Evolutionary conservation across 805 yeast species (phyloP), one percentile per base, ranked within the genome.

Genomic region (Lipomyces oligophaga): DNA sequence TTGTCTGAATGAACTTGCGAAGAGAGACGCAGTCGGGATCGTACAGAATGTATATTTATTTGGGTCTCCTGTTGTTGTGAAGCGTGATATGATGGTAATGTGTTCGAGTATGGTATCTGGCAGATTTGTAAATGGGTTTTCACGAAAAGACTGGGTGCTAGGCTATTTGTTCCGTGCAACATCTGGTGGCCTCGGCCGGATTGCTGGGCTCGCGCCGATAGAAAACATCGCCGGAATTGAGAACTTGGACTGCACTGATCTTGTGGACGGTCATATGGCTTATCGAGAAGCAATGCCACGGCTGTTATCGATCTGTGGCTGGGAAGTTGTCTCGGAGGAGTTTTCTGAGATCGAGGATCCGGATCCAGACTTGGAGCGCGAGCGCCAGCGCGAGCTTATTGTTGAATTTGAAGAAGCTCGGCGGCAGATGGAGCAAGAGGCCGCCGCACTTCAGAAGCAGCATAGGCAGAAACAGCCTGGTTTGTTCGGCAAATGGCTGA

Each of bases 271-370:
- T 1, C 98, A 93, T 69, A 86, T 93, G 96, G 87, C 84, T n/a
- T 93, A 93, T 67, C 83, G 98, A 69, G 83, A 83, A 52, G 88
- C 87, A 10, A 87, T 93, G 76, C 99, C 99, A 1, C 79, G 78
- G 58, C 72, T 93, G 35, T 63, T 93, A 55, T 75, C 76, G 52
- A 66, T 69, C 41, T 58, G 85, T 33, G 89, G 85, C 3, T 83
- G 94, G 80, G 83, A 85, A 45, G 87, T 93, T 3, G 63, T 88
- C 34, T 78, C 83, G 53, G 98, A 93, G 49, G 96, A 89, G 63
- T 93, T 93, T 62, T 82, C 85, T 16, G 98, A 93, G 65, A 89
- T 93, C 57, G 97, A 89, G 63, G 97, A 90, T 61, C 94, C 96
- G 0, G 96, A 90, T 64, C 86, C 95, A 2, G 95, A 86, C 57